Evolutionary conservation across 805 yeast species (phyloP).

Genomic region (Ogataea trehalophila): DNA sequence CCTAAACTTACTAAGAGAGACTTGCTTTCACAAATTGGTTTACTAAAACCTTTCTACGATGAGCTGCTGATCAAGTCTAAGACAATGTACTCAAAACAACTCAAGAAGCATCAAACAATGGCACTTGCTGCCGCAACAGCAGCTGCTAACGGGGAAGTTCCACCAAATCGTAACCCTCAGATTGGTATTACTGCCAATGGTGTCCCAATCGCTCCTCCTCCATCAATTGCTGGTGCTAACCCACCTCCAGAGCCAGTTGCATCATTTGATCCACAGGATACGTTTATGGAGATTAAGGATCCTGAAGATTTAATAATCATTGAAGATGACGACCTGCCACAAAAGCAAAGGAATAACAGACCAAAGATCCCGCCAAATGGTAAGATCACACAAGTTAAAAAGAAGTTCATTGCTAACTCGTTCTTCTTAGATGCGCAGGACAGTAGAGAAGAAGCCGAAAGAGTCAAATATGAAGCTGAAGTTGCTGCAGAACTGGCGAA

Average conservation of each 20-base stretch:
- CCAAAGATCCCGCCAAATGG: slow-evolving; percentile 91
- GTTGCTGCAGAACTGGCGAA: neutral
- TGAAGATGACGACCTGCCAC: slow-evolving; percentile 84
- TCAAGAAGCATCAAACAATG: slow-evolving; percentile 34
- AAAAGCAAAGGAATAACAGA: slow-evolving; percentile 66
- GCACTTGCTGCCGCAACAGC: slow-evolving; percentile 1
- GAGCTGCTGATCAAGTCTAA: slow-evolving; percentile 39
- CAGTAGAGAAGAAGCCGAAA: slow-evolving; percentile 7
- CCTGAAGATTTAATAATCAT: slow-evolving; percentile 47
- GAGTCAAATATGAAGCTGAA: neutral
- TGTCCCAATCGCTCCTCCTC: neutral
- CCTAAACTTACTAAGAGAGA: slow-evolving; percentile 48
- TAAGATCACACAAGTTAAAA: slow-evolving; percentile 67
- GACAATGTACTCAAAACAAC: slow-evolving; percentile 36
- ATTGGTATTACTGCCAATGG: neutral
- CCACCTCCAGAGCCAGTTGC: neutral
- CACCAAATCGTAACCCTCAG: neutral
- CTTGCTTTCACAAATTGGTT: slow-evolving; percentile 49
- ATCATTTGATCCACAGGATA: slow-evolving; percentile 6
- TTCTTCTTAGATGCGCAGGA: slow-evolving; percentile 47
- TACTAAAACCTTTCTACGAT: slow-evolving; percentile 51
- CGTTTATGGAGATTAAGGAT: slow-evolving; percentile 22
- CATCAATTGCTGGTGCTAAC: neutral
- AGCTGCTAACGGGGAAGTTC: neutral
- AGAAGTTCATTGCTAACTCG: slow-evolving; percentile 48